These are phyloP conservation scores for Calonectria fujianensis DNA, from an alignment of 2,329 filamentous ascomycete species.

Conservation along the genomic window DNA sequence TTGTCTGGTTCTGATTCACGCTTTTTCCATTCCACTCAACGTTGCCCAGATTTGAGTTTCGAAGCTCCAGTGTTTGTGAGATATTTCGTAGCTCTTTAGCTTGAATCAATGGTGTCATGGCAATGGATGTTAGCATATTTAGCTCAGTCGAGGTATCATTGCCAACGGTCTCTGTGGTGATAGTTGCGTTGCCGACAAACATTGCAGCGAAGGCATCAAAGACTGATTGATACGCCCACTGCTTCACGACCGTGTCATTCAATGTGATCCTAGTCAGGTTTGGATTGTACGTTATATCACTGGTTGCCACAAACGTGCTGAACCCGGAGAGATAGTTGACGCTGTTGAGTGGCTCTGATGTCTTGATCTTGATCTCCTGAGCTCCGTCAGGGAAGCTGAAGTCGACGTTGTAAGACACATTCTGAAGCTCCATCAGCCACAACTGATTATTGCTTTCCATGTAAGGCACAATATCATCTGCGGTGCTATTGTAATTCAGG, in stretches of 20 bases:
- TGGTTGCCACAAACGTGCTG: background rate
- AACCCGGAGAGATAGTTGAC: constrained; percentile 12
- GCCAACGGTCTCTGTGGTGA: background rate
- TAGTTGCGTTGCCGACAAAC: constrained; percentile 10
- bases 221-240: background rate
- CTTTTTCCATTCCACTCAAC: constrained; percentile 18
- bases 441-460: background rate
- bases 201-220: constrained; percentile 18
- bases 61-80: background rate
- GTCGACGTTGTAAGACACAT: background rate
- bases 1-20: constrained; percentile 8
- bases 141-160: background rate
- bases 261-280: background rate
- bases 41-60: constrained; percentile 17
- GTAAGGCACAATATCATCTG: background rate
- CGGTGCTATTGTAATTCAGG: background rate
- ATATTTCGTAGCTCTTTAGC: constrained; percentile 6
- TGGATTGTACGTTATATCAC: background rate
- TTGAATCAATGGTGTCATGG: constrained; percentile 15
- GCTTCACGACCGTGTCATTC: background rate
- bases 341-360: background rate
- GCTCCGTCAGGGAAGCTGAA: constrained; percentile 18
- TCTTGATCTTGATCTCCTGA: constrained; percentile 9
- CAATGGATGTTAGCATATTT: constrained; percentile 9
- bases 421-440: background rate